Base-by-base conservation (phyloP, 2,329 filamentous ascomycete species). In the Leptographium flavum region DNA sequence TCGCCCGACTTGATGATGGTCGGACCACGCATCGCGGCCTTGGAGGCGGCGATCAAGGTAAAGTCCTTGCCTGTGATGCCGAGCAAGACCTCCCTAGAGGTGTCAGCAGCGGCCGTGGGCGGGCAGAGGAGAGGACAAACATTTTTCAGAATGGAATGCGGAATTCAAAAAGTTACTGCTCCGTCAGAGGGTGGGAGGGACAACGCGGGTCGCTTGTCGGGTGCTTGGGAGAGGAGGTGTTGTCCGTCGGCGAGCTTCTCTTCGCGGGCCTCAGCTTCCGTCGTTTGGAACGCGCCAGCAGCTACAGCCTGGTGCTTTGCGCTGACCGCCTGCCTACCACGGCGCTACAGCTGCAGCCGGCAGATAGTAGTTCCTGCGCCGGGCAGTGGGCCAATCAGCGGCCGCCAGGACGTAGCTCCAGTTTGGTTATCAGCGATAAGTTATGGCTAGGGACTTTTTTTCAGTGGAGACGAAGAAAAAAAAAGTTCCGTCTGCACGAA, bases 31-130 rank as follows among this genome's bases (percentile, higher is more conserved):
- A 96, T 96, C 58, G 88, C 86, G 61, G 92, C 92, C 73, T 98
- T 96, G 52, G 88, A 96, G 58, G 92, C 86, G 58, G 87, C 92
- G 63, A 98, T 81, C 74, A 98, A 80, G 70, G 88, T 93, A 66
- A 95, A 98, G 77, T 98, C 93, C 74, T 94, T 94, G 71, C 92
- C 93, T 49, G 90, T 95, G 65, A 98, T 94, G 60, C 92, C 92
- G 57, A 98, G 77, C 62, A 98, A 76, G 63, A 96, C 86, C 79
- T 98, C 92, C 92, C 88, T 96, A 49, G 25, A 42, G 40, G 30
- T 31, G 45, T 54, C 43, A 52, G 53, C 39, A 30, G 23, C 5
- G 10, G 42, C 21, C 25, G 5, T 28, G 25, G 22, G 3, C 1
- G 4, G 19, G 10, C 7, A 11, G 27, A 28, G 13, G 13, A 11